Evolutionary conservation across 306 rosid genomes (phyloP).

Genomic region (Fragaria nilgerrensis): DNA sequence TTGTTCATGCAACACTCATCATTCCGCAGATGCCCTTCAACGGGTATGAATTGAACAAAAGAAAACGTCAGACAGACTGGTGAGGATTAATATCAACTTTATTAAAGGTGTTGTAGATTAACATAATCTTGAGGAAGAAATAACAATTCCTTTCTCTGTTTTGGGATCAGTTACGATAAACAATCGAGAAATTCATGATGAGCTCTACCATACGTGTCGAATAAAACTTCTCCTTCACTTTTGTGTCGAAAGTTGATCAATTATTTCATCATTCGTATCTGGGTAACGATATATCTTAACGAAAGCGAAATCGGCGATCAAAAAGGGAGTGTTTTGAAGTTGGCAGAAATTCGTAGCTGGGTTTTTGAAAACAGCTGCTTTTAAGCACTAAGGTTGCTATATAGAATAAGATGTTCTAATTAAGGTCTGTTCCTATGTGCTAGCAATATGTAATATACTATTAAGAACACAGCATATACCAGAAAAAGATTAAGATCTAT

Average conservation of each 20-base stretch:
- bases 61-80: neutral
- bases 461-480: neutral
- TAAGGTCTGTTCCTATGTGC: constrained; percentile 3
- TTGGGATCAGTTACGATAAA: constrained; percentile 32
- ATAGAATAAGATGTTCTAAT: neutral
- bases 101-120: constrained; percentile 33
- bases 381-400: neutral
- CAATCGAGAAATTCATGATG: constrained; percentile 17
- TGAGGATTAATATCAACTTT: constrained; percentile 29
- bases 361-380: neutral
- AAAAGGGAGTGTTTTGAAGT: constrained; percentile 17
- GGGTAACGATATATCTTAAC: neutral
- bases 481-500: neutral
- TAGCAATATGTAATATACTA: neutral
- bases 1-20: neutral
- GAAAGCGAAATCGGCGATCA: constrained; percentile 1
- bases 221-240: constrained; percentile 23
- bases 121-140: constrained; percentile 38
- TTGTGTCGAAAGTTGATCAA: constrained; percentile 31
- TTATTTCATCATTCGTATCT: constrained; percentile 31
- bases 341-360: constrained; percentile 20
- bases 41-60: too few relatives aligned
- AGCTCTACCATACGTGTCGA: constrained; percentile 29
- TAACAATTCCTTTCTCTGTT: constrained; percentile 23
- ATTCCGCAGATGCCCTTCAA: neutral